Percentiles rank a stretch among this genome's conserved stretches.
Evolutionary conservation across 2,329 filamentous ascomycete genomes (phyloP).

Genomic region (Monilinia fructicola): DNA sequence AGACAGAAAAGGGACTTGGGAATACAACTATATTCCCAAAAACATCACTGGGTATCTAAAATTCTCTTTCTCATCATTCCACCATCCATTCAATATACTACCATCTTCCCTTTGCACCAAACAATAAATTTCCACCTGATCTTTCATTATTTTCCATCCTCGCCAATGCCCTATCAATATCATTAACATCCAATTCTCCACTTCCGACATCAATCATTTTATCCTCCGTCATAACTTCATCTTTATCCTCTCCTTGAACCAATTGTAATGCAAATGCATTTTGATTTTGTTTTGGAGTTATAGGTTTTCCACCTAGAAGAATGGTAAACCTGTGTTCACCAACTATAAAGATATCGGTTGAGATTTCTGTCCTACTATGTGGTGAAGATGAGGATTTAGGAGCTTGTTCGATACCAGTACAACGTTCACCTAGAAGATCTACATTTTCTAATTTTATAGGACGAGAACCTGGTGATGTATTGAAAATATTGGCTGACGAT

Average conservation of each 20-base stretch:
- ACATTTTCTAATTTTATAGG: constrained; percentile 38
- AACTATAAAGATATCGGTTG: constrained; percentile 37
- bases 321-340: constrained; percentile 40
- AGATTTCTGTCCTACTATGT: constrained; percentile 23
- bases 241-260: constrained; percentile 32
- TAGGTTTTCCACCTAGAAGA: constrained; percentile 29
- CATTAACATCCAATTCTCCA: constrained; percentile 57
- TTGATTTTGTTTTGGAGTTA: constrained; percentile 1
- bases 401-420: constrained; percentile 38
- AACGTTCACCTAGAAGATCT: constrained; percentile 40
- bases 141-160: constrained; percentile 47
- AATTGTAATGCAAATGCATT: constrained; percentile 30
- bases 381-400: constrained; percentile 23
- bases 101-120: constrained; percentile 47
- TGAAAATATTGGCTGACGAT: constrained; percentile 35
- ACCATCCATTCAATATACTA: constrained; percentile 28
- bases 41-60: constrained; percentile 14
- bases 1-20: not conserved
- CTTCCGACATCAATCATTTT: constrained; percentile 14
- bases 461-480: constrained; percentile 29
- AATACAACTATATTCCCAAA: constrained; percentile 14
- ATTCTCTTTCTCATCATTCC: constrained; percentile 13
- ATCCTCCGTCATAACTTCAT: constrained; percentile 22
- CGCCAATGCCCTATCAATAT: constrained; percentile 61
- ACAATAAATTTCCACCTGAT: constrained; percentile 28